Percentiles rank a stretch among this genome's conserved stretches.
These are phyloP conservation scores for Hyaloperonospora brassicae DNA, from an alignment of 352 stramenopile genomes.

Conservation along the genomic window DNA sequence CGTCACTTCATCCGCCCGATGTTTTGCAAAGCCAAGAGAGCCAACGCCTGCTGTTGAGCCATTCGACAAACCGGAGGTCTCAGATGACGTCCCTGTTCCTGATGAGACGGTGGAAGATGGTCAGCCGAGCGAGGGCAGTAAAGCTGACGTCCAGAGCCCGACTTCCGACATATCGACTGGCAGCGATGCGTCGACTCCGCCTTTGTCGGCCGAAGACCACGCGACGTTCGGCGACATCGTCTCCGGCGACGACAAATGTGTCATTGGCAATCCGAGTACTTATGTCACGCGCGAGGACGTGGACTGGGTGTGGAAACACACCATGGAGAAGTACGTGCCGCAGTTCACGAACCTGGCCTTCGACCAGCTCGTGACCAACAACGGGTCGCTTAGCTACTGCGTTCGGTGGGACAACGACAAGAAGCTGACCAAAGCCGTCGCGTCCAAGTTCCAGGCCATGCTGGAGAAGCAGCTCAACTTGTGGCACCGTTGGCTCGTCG, in stretches of 20 bases:
- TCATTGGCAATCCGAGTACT: slow-evolving; percentile 4
- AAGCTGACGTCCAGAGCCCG: too few relatives aligned
- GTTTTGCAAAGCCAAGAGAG: too few relatives aligned
- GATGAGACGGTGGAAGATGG: too few relatives aligned
- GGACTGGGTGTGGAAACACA: slow-evolving; percentile 8
- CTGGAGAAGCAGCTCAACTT: slow-evolving; percentile 4
- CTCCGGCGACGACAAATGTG: slow-evolving; percentile 1
- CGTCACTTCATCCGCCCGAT: too few relatives aligned
- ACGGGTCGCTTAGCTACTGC: slow-evolving; percentile 8
- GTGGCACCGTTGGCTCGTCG: slow-evolving; percentile 7
- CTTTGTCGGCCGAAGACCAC: neutral
- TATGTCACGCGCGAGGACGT: neutral
- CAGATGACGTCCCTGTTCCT: too few relatives aligned
- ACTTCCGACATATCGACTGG: too few relatives aligned
- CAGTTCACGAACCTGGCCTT: slow-evolving; percentile 10
- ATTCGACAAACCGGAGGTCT: too few relatives aligned
- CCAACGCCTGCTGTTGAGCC: too few relatives aligned
- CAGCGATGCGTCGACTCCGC: neutral
- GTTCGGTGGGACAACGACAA: slow-evolving; percentile 10
- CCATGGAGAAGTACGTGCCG: slow-evolving; percentile 3
- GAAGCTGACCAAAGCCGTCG: slow-evolving; percentile 3
- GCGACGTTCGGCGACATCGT: slow-evolving; percentile 5
- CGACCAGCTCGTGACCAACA: slow-evolving; percentile 9
- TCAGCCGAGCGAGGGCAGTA: too few relatives aligned
- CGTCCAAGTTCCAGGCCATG: slow-evolving; percentile 11